Evolutionary conservation across 1,139 yeast genomes (phyloP).

Genomic region (Yamadazyma mexicana): DNA sequence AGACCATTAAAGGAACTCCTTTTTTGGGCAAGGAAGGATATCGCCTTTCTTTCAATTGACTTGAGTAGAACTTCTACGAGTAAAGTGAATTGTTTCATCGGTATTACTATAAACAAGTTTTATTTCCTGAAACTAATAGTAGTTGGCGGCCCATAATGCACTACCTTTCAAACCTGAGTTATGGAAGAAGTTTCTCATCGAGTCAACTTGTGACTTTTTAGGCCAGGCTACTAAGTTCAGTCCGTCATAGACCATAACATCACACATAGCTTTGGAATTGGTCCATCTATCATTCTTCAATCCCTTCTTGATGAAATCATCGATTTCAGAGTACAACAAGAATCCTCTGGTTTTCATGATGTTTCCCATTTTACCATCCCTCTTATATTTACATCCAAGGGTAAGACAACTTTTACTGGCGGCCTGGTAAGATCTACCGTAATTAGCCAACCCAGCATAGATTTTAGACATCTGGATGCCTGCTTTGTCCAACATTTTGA

Average conservation of each 20-base stretch:
- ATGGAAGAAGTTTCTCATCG: conserved; percentile 7
- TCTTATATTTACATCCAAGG: conserved; percentile 3
- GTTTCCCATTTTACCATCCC: conserved; percentile 7
- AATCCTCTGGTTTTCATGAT: conserved; percentile 14
- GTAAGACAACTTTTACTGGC: conserved; percentile 8
- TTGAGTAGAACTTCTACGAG: too few relatives aligned
- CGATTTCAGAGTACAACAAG: conserved; percentile 15
- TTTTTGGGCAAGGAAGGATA: too few relatives aligned
- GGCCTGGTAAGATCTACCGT: conserved; percentile 16
- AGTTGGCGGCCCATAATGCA: conserved; percentile 15
- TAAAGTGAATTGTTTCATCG: too few relatives aligned
- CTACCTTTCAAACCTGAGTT: conserved; percentile 14
- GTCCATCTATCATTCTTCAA: conserved; percentile 14
- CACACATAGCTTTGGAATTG: conserved; percentile 16
- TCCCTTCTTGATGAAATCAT: conserved; percentile 9
- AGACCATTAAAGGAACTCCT: too few relatives aligned
- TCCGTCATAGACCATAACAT: conserved; percentile 16
- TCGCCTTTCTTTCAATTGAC: too few relatives aligned
- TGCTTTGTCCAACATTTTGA: conserved; percentile 19
- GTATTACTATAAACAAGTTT: too few relatives aligned
- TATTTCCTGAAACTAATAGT: conserved; percentile 2
- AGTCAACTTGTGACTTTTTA: conserved; percentile 9
- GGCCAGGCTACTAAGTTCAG: conserved; percentile 20
- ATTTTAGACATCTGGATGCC: conserved; percentile 19
- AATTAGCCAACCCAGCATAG: conserved; percentile 22